These are phyloP conservation scores for Colletotrichum zoysiae DNA, from an alignment of 2,329 filamentous ascomycete species.

Conservation along the genomic window DNA sequence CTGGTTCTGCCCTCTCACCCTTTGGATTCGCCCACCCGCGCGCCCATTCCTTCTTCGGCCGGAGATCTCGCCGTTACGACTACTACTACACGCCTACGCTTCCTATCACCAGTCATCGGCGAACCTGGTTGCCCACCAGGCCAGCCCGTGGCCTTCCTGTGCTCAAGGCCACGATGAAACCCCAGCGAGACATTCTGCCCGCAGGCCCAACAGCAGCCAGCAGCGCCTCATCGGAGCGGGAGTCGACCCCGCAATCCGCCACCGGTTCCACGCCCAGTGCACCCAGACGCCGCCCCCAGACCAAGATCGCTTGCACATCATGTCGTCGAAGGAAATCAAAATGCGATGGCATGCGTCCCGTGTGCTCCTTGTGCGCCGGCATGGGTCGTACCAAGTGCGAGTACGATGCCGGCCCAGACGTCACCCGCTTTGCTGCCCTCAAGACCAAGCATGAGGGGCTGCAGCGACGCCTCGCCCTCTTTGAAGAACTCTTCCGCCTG, in stretches of 20 bases:
- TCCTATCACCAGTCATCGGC: slow-evolving; percentile 17
- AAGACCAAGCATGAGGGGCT: slow-evolving; percentile 39
- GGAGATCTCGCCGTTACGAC: slow-evolving; percentile 27
- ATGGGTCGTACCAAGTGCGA: slow-evolving; percentile 40
- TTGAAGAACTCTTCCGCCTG: slow-evolving; percentile 39
- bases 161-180: slow-evolving; percentile 38
- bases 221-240: slow-evolving; percentile 32
- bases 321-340: slow-evolving; percentile 41
- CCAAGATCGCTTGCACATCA: slow-evolving; percentile 41
- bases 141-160: slow-evolving; percentile 24
- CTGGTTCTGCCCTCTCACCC: slow-evolving; percentile 27
- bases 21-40: slow-evolving; percentile 37
- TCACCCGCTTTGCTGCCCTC: slow-evolving; percentile 40
- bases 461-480: slow-evolving; percentile 34
- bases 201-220: slow-evolving; percentile 33
- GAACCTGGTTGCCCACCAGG: slow-evolving; percentile 12
- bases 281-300: slow-evolving; percentile 39
- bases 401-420: slow-evolving; percentile 42
- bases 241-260: slow-evolving; percentile 34
- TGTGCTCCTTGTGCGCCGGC: slow-evolving; percentile 41
- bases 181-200: slow-evolving; percentile 41
- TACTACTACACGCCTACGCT: slow-evolving; percentile 35
- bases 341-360: slow-evolving; percentile 40
- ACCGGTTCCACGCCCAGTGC: slow-evolving; percentile 23
- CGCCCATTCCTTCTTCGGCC: slow-evolving; percentile 23